Evolutionary conservation across 2,329 filamentous ascomycete species (phyloP), one percentile per base, ranked within the genome.

Genomic region (Neoscytalidium dimidiatum): DNA sequence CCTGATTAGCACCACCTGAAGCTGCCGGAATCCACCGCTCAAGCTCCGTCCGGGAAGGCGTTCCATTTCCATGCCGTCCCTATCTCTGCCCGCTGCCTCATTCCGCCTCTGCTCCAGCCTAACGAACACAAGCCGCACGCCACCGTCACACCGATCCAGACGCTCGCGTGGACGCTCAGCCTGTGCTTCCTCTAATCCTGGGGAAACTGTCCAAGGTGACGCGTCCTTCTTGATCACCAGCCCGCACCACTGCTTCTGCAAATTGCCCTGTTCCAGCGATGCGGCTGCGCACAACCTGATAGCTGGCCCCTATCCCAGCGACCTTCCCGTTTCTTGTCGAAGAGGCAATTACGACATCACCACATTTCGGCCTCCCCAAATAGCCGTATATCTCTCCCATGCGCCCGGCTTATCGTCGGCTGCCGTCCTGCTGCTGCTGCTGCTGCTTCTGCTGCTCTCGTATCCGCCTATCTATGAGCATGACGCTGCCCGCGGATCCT

Each of bases 261-360:
- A 44, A 58, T 58, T 43, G 56, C 41, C 14, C 28, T 46, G 41
- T 3, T 31, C 56, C 56, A 60, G 28, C 35, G 8, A 19, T 8
- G 14, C 53, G 35, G 35, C 31, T 19, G 33, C 56, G 56, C 56
- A 60, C 56, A 60, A 60, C 56, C 56, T 60, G 56, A 46, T 13
- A 17, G 38, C 38, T 17, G 56, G 56, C 56, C 56, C 56, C 38
- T 21, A 60, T 35, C 56, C 56, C 31, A 13, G 56, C 56, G 56
- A 33, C 56, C 56, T 60, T 60, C 56, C 56, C 56, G 56, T 60
- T 60, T 60, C 56, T 60, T 60, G 56, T 46, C 56, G 21, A 14
- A 44, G n/a, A 46, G 21, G n/a, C 56, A 46, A 60, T 60, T 46
- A 41, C 56, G 41, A 60, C 56, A 46, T 60, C 56, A 46, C 56